phyloP scores from a whole-genome alignment of 768 basidiomycete species.

The Candolleomyces efflorescens region DNA sequence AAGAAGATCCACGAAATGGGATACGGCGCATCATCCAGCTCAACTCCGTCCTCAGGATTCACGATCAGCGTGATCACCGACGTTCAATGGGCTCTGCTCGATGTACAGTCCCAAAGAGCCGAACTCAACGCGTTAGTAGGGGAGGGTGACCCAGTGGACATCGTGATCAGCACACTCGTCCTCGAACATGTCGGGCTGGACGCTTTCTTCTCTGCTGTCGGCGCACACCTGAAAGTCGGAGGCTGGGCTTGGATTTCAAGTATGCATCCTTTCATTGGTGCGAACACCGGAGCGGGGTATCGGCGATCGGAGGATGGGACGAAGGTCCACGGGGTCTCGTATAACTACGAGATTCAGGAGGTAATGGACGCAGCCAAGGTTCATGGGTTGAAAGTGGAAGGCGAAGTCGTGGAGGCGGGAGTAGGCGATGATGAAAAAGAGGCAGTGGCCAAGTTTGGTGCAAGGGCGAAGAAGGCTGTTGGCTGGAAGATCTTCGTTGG shows the following conservation, averaged over 20 bases:
- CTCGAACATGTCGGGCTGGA: conserved; percentile 9
- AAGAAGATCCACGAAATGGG: background rate
- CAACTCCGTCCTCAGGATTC: too few species aligned
- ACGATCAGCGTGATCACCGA: background rate
- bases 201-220: conserved; percentile 4
- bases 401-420: conserved; percentile 3
- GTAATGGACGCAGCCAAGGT: background rate
- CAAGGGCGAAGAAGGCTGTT: conserved; percentile 5
- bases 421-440: conserved; percentile 4
- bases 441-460: background rate
- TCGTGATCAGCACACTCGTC: conserved; percentile 10
- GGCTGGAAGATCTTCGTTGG: conserved; percentile 8
- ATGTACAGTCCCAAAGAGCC: conserved; percentile 2
- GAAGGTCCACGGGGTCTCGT: conserved; percentile 1
- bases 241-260: conserved; percentile 11
- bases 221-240: background rate
- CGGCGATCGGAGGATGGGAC: background rate
- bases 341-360: conserved; percentile 5
- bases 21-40: too few species aligned
- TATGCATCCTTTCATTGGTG: conserved; percentile 10
- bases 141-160: background rate
- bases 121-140: conserved; percentile 4
- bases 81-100: conserved; percentile 6
- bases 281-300: conserved; percentile 1
- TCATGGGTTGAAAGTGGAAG: conserved; percentile 5